These are phyloP conservation scores for Aspergillus bertholletiae DNA, from an alignment of 495 filamentous ascomycete species.

Conservation along the genomic window DNA sequence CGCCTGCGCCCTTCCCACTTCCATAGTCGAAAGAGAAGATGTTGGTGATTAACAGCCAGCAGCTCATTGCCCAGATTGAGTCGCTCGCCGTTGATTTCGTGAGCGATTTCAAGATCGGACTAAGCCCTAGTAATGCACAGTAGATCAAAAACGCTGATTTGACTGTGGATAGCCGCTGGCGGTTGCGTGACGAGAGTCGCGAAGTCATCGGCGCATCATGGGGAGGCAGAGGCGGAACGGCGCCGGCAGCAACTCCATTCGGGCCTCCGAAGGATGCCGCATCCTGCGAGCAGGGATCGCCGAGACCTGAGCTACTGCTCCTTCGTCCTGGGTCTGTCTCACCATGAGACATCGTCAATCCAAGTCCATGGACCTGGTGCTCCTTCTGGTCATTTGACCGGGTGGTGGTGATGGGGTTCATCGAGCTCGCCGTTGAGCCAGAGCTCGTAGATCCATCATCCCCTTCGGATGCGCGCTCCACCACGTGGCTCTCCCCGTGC, in stretches of 20 bases:
- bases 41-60: constrained; percentile 90
- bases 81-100: constrained; percentile 86
- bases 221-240: constrained; percentile 8
- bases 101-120: constrained; percentile 90
- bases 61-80: constrained; percentile 94
- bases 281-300: constrained; percentile 19
- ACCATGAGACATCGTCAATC: constrained; percentile 37
- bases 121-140: constrained; percentile 82
- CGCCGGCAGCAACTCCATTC: constrained; percentile 6
- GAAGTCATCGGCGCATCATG: constrained; percentile 23
- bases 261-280: constrained; percentile 6
- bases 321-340: constrained; percentile 16
- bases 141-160: constrained; percentile 96
- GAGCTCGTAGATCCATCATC: constrained; percentile 47
- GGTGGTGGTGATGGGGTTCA: constrained; percentile 24
- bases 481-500: constrained; percentile 42
- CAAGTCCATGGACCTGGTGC: constrained; percentile 43
- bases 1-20: constrained; percentile 49
- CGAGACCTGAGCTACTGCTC: constrained; percentile 15
- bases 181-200: constrained; percentile 55
- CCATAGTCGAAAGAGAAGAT: constrained; percentile 97
- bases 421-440: constrained; percentile 41
- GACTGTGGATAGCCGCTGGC: constrained; percentile 65
- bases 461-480: constrained; percentile 35
- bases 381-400: constrained; percentile 25